Percentiles rank a stretch among this genome's conserved stretches.
Evolutionary conservation across 2,329 filamentous ascomycete species (phyloP).

Genomic region (Gliomastix tumulicola): DNA sequence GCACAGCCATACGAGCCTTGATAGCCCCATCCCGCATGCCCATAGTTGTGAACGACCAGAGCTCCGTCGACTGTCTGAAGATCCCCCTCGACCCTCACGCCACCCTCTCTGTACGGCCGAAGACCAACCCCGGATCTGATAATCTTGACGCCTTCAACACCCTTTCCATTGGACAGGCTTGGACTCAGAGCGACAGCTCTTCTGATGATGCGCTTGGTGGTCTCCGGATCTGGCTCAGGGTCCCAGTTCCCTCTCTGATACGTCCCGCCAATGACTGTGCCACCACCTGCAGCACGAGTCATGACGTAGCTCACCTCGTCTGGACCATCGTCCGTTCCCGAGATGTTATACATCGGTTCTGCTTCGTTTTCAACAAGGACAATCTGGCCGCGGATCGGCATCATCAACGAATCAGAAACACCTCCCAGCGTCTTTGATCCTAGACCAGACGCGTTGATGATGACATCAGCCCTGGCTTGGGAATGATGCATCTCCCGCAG

Average conservation of each 20-base stretch:
- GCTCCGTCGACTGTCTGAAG: constrained; percentile 37
- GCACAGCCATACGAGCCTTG: constrained; percentile 66
- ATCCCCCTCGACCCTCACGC: constrained; percentile 64
- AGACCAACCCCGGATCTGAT: constrained; percentile 81
- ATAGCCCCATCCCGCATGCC: constrained; percentile 73
- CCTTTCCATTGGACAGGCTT: constrained; percentile 54
- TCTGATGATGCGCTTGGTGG: constrained; percentile 77
- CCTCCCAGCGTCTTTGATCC: constrained; percentile 70
- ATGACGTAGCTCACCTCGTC: constrained; percentile 76
- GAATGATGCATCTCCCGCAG: constrained; percentile 46
- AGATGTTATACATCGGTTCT: constrained; percentile 20
- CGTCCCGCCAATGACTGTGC: constrained; percentile 77
- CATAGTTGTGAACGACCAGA: constrained; percentile 72
- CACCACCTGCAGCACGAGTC: constrained; percentile 69
- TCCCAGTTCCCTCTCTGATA: constrained; percentile 78
- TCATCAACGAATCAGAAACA: constrained; percentile 66
- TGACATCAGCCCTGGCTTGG: constrained; percentile 52
- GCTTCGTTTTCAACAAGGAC: constrained; percentile 73
- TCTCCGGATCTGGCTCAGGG: constrained; percentile 66
- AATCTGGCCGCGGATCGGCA: constrained; percentile 73
- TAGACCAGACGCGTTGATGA: constrained; percentile 76
- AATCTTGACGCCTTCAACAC: constrained; percentile 66
- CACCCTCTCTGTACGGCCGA: constrained; percentile 65
- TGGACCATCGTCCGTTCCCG: constrained; percentile 65
- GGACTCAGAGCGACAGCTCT: constrained; percentile 62